Evolutionary conservation across 345 rosid genomes (phyloP).

Genomic region (Populus ilicifolia): DNA sequence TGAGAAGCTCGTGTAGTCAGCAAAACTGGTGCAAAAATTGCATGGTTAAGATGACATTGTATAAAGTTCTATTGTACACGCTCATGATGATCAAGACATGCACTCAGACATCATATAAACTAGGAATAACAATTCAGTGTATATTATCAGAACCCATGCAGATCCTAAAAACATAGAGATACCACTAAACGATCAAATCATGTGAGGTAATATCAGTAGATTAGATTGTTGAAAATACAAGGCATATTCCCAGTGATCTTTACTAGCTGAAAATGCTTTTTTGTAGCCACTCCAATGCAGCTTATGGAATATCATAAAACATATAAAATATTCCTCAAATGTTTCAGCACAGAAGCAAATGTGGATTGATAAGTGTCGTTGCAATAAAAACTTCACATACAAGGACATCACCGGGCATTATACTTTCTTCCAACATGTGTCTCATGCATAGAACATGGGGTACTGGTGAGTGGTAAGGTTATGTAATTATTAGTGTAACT

Average conservation of each 20-base stretch:
- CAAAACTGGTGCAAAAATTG: not conserved
- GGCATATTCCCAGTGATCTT: conserved; percentile 1
- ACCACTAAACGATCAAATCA: not conserved
- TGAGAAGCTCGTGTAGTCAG: not conserved
- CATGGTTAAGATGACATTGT: not conserved
- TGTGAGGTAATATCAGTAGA: not conserved
- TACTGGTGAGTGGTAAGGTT: conserved; percentile 38
- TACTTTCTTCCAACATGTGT: conserved; percentile 32
- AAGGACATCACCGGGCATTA: conserved; percentile 30
- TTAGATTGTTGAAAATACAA: not conserved
- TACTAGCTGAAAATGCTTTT: not conserved
- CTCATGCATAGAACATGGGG: conserved; percentile 37
- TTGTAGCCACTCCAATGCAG: conserved; percentile 6
- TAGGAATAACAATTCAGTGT: not conserved
- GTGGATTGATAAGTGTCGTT: conserved; percentile 5
- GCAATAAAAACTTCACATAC: conserved; percentile 26
- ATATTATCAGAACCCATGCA: conserved; percentile 2
- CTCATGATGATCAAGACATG: not conserved
- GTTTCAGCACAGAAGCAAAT: conserved; percentile 28
- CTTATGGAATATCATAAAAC: conserved; percentile 8
- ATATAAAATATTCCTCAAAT: conserved; percentile 22
- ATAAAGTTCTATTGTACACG: conserved; percentile 4
- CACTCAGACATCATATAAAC: not conserved
- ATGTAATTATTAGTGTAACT: conserved; percentile 46
- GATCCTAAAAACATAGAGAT: not conserved